A percentile compares a stretch with the other conserved stretches of the same genome.
Evolutionary conservation across 1,284 basidiomycete species (phyloP).

Genomic region (Sporisorium scitamineum): DNA sequence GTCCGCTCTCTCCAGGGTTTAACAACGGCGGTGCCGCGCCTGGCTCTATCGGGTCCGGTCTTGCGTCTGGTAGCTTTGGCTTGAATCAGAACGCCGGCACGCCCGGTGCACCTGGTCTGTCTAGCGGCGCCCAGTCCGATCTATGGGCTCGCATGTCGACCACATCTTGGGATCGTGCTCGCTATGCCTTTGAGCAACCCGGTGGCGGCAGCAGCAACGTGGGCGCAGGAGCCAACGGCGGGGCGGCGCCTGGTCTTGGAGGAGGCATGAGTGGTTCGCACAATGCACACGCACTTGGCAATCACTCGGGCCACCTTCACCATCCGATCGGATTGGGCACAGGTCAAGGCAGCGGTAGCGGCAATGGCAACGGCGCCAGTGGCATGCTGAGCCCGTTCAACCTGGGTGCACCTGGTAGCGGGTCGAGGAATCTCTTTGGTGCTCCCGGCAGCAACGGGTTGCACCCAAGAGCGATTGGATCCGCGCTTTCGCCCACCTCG

Average conservation of each 20-base stretch:
- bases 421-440: conserved; percentile 41
- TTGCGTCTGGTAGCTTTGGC: conserved; percentile 30
- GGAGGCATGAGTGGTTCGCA: conserved; percentile 30
- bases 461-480: conserved; percentile 46
- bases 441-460: conserved; percentile 35
- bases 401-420: conserved; percentile 38
- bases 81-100: conserved; percentile 24
- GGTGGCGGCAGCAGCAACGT: conserved; percentile 33
- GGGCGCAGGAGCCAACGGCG: conserved; percentile 16
- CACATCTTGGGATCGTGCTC: conserved; percentile 63
- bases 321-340: conserved; percentile 16
- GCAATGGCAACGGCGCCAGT: conserved; percentile 9
- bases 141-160: conserved; percentile 50
- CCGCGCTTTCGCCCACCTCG: conserved; percentile 46
- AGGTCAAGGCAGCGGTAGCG: conserved; percentile 10
- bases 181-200: conserved; percentile 65
- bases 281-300: conserved; percentile 26
- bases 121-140: conserved; percentile 36
- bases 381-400: conserved; percentile 37
- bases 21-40: conserved; percentile 30
- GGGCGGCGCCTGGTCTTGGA: conserved; percentile 12
- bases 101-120: conserved; percentile 20
- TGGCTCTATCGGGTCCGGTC: conserved; percentile 33
- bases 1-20: conserved; percentile 39
- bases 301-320: conserved; percentile 20